Evolutionary conservation across 345 rosid genomes (phyloP), one percentile per base, ranked within the genome.

Genomic region (Aquilaria yunnanensis): DNA sequence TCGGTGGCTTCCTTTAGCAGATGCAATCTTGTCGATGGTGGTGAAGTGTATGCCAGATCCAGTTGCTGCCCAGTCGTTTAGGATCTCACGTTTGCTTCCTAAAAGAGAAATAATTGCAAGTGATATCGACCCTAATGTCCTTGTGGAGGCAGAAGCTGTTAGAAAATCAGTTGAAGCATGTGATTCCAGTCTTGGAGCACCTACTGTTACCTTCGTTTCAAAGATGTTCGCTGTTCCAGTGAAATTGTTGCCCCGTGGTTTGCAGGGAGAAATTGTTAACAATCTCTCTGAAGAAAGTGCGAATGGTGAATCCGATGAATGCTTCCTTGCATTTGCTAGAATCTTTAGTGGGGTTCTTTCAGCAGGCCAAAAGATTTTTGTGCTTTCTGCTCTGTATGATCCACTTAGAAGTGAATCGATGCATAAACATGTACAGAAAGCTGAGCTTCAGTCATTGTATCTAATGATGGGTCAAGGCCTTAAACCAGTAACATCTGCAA

Each of bases 401-500:
- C 97, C 97, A 54, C 78, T 79, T 14, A 88, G 77, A 67, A 75
- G 60, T 3, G 95, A 90, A 47, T 81, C 88, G 4, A 73, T 75
- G 74, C 97, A 88, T 57, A 93, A 85, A 72, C 90, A 90, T 54
- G 63, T 88, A 60, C 97, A 90, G 74, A 90, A 81, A 76, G 97
- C 96, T 56, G 90, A 85, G 70, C 69, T 93, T 57, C 94, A 88
- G 30, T 88, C 96, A 7, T 72, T 90, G 37, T 93, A 93, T 85
- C 77, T 93, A 63, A 93, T 90, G 98, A 93, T 90, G 97, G 96
- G 98, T 62, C 97, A 93, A 71, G 96, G 94, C 50, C 72, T 93
- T 67, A 86, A 57, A 67, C 95, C 92, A 1, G 92, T 90, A 31
- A 73, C 84, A 16, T 80, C 77, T 61, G 98, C 86, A 10, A 83